These are phyloP conservation scores for Populus nigra DNA, from an alignment of 345 rosid species.

Conservation along the genomic window DNA sequence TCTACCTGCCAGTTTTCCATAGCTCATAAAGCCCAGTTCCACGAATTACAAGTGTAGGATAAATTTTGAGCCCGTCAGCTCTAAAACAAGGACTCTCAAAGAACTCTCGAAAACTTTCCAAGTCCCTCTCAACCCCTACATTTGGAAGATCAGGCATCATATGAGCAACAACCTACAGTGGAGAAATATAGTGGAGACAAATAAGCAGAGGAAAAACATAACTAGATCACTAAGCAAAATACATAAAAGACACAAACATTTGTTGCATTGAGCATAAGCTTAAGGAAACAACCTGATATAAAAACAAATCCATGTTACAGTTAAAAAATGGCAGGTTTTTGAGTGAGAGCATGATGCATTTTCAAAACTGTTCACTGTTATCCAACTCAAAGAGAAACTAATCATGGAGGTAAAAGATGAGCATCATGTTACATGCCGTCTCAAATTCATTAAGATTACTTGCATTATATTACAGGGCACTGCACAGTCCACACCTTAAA, in stretches of 20 bases:
- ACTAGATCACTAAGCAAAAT: neutral
- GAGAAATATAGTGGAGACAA: slow-evolving; percentile 19
- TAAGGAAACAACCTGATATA: neutral
- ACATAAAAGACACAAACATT: neutral
- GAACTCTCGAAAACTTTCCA: slow-evolving; percentile 94
- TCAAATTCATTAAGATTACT: neutral
- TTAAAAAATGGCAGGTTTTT: neutral
- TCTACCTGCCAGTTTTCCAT: slow-evolving; percentile 96
- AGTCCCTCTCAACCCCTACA: slow-evolving; percentile 95
- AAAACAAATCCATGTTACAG: neutral
- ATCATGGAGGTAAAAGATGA: neutral
- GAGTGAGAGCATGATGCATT: neutral
- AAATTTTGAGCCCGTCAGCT: slow-evolving; percentile 97
- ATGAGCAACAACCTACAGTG: slow-evolving; percentile 89
- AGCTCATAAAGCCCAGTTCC: slow-evolving; percentile 98
- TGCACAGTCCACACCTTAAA: slow-evolving; percentile 60
- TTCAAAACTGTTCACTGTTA: neutral
- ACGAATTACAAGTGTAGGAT: slow-evolving; percentile 96
- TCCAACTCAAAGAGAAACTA: neutral
- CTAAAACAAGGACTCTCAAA: slow-evolving; percentile 93
- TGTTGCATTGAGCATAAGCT: neutral
- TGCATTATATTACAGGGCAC: slow-evolving; percentile 3
- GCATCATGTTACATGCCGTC: neutral
- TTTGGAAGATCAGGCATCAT: slow-evolving; percentile 99
- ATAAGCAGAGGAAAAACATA: neutral